phyloP scores from a whole-genome alignment of 2,329 filamentous ascomycete species.

The Epichloe sp. region DNA sequence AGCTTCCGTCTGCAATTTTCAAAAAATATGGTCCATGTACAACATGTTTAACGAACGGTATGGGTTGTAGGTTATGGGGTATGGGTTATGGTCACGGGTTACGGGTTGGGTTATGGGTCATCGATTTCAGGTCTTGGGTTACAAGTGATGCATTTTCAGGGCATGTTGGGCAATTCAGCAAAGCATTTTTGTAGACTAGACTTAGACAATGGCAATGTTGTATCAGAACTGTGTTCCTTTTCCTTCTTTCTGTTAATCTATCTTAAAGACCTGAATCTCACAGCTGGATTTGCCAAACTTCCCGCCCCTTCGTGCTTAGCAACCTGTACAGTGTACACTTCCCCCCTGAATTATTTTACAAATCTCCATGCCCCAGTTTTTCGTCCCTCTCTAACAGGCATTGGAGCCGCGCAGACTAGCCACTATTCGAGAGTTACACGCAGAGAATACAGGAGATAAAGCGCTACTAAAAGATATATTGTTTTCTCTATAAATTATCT shows the following conservation, averaged over 20 bases:
- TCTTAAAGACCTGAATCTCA: no score
- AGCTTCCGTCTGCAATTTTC: neutral
- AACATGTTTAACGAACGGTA: neutral
- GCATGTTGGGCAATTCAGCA: neutral
- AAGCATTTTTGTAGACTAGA: constrained; percentile 1
- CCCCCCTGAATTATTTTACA: no score
- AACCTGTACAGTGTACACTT: no score
- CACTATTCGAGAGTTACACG: no score
- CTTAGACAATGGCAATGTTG: constrained; percentile 4
- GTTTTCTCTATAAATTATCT: no score
- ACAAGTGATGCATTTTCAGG: neutral
- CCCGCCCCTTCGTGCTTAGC: no score
- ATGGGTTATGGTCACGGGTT: neutral
- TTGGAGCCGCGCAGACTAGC: no score
- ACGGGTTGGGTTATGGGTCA: neutral
- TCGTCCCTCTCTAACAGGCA: no score
- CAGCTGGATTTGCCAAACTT: no score
- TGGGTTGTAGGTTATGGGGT: neutral
- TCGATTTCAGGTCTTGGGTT: neutral
- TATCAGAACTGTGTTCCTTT: neutral
- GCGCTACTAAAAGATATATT: no score
- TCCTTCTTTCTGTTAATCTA: neutral
- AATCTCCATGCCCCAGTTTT: no score
- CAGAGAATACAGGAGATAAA: no score
- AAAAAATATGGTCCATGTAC: neutral